Evolutionary conservation across 2,329 filamentous ascomycete genomes (phyloP).

Genomic region (Hymenoscyphus repandus): DNA sequence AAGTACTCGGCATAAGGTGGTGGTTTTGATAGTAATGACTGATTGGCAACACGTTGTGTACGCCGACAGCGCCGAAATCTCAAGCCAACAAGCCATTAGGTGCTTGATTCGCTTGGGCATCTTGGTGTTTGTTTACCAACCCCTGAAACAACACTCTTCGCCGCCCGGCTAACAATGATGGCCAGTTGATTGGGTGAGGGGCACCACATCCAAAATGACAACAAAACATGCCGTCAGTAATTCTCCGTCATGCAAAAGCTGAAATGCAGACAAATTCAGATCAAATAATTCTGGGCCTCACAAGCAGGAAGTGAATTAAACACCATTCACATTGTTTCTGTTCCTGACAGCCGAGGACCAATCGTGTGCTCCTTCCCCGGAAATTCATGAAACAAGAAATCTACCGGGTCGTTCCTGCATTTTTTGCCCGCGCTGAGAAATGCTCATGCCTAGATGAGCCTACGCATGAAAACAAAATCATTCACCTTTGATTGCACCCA

Average conservation of each 20-base stretch:
- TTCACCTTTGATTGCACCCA: neutral
- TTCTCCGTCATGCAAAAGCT: neutral
- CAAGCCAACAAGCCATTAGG: neutral
- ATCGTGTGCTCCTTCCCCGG: slow-evolving; percentile 25
- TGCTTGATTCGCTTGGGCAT: neutral
- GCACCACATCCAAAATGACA: slow-evolving; percentile 5
- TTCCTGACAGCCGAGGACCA: slow-evolving; percentile 10
- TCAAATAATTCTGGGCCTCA: neutral
- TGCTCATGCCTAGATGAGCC: neutral
- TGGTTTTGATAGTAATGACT: no score
- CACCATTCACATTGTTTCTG: neutral
- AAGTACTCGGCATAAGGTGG: no score
- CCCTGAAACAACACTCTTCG: neutral
- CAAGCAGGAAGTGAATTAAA: neutral
- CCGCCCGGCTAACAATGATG: neutral
- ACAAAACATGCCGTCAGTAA: slow-evolving; percentile 10
- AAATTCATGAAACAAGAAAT: slow-evolving; percentile 25
- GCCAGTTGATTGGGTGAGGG: neutral
- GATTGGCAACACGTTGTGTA: neutral
- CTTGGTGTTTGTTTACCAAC: slow-evolving; percentile 3
- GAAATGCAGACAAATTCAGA: neutral
- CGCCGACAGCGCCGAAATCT: neutral
- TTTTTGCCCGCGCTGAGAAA: slow-evolving; percentile 8
- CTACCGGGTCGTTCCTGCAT: slow-evolving; percentile 15
- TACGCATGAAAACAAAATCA: neutral